Conservation (phyloP, 768 basidiomycete genomes). For the Asterophora parasitica region DNA sequence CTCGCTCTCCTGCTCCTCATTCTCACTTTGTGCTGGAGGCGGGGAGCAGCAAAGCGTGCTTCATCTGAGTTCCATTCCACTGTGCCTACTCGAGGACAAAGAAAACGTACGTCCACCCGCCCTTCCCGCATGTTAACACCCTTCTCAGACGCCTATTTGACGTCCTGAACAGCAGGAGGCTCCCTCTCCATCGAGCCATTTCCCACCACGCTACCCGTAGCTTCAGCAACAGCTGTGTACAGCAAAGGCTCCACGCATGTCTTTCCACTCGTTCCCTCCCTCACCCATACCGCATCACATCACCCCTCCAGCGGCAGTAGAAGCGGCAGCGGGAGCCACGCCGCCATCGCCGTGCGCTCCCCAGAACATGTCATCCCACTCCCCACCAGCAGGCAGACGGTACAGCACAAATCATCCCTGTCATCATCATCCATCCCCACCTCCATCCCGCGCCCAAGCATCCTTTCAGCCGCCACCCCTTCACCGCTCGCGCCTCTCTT, state of each 20-base stretch:
- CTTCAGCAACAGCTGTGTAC: not conserved
- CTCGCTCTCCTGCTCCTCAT: not conserved
- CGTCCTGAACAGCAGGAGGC: not conserved
- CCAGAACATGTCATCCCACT: not conserved
- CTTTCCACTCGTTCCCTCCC: not conserved
- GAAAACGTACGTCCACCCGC: no score
- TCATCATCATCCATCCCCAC: no score
- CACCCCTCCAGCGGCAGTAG: not conserved
- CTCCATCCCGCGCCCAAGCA: no score
- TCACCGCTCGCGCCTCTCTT: no score
- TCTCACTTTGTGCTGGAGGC: not conserved
- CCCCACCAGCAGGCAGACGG: not conserved
- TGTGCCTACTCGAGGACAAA: no score
- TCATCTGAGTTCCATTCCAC: no score
- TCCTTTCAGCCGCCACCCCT: no score
- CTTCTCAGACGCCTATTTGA: not conserved
- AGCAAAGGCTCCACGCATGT: not conserved
- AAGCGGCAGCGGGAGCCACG: not conserved
- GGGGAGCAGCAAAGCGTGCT: not conserved
- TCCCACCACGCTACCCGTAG: not conserved
- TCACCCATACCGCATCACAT: not conserved
- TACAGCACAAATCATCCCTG: not conserved
- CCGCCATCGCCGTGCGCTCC: not conserved
- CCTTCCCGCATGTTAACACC: not conserved
- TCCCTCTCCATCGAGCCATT: conserved; percentile 1